phyloP scores from a whole-genome alignment of 768 basidiomycete species.

The Kwoniella botswanensis region DNA sequence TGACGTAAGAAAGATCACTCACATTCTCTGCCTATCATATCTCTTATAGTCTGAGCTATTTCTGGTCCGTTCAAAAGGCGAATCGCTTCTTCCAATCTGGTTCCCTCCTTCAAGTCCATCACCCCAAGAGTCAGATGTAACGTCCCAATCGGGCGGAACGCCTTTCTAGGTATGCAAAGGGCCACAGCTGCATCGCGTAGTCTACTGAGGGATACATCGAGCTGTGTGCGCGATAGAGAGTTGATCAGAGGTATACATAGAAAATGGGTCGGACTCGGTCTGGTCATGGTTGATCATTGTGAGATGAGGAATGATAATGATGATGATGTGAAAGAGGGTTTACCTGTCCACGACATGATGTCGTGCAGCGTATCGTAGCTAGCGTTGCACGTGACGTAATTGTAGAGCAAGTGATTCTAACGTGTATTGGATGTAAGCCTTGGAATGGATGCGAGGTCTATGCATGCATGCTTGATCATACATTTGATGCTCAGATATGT shows the following conservation, averaged over 20 bases:
- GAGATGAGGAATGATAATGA: neutral
- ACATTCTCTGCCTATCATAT: neutral
- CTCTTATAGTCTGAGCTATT: neutral
- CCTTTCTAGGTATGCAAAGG: neutral
- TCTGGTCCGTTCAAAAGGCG: neutral
- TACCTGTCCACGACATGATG: too few relatives aligned
- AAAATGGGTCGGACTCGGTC: slow-evolving; percentile 6
- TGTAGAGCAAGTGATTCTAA: too few relatives aligned
- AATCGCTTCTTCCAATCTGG: neutral
- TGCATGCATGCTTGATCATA: neutral
- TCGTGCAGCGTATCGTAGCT: too few relatives aligned
- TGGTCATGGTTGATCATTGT: neutral
- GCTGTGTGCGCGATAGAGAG: neutral
- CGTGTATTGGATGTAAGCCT: too few relatives aligned
- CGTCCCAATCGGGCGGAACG: slow-evolving; percentile 8
- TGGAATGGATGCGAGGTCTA: neutral
- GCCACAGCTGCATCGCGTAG: neutral
- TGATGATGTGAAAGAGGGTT: neutral
- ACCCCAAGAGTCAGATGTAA: slow-evolving; percentile 15
- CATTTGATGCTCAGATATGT: too few relatives aligned
- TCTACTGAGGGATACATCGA: neutral
- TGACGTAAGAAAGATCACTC: neutral
- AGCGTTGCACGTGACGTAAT: too few relatives aligned
- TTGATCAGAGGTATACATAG: slow-evolving; percentile 19
- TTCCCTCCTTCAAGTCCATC: neutral